Conservation (phyloP, 768 basidiomycete species). For the Termitomyces heimii region DNA sequence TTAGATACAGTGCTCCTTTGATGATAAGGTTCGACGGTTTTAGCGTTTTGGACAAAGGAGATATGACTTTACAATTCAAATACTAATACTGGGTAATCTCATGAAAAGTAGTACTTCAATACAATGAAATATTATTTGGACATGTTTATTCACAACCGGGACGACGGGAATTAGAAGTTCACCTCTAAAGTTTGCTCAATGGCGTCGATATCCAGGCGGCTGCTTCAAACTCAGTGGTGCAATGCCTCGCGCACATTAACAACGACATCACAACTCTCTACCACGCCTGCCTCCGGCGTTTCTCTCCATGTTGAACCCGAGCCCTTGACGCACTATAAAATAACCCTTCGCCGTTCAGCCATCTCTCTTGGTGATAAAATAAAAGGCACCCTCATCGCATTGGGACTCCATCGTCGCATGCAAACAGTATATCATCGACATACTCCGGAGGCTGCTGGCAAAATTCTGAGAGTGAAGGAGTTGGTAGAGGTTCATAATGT, state of each 20-base stretch:
- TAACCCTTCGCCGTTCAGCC: constrained; percentile 83
- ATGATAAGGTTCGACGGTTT: too few species aligned
- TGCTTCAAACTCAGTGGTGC: constrained; percentile 8
- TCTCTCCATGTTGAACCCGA: constrained; percentile 1
- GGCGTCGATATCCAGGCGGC: constrained; percentile 12
- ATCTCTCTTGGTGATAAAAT: constrained; percentile 74
- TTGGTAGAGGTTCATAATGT: constrained; percentile 87
- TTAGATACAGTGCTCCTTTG: too few species aligned
- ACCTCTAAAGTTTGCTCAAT: constrained; percentile 1
- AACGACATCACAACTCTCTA: neutral
- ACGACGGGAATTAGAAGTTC: neutral
- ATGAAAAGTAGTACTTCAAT: too few species aligned
- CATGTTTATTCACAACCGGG: neutral
- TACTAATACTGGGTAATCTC: too few species aligned
- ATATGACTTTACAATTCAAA: too few species aligned
- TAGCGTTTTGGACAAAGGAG: too few species aligned
- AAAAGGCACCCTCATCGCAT: constrained; percentile 69
- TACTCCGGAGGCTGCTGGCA: constrained; percentile 71
- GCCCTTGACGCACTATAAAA: constrained; percentile 74
- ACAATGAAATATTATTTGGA: neutral
- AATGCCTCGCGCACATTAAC: constrained; percentile 9
- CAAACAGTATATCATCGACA: constrained; percentile 82
- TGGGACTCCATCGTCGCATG: constrained; percentile 79
- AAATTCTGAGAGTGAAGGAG: constrained; percentile 86
- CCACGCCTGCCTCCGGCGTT: neutral